Conservation (phyloP, 2,329 filamentous ascomycete genomes). For the Ascosphaera acerosa region DNA sequence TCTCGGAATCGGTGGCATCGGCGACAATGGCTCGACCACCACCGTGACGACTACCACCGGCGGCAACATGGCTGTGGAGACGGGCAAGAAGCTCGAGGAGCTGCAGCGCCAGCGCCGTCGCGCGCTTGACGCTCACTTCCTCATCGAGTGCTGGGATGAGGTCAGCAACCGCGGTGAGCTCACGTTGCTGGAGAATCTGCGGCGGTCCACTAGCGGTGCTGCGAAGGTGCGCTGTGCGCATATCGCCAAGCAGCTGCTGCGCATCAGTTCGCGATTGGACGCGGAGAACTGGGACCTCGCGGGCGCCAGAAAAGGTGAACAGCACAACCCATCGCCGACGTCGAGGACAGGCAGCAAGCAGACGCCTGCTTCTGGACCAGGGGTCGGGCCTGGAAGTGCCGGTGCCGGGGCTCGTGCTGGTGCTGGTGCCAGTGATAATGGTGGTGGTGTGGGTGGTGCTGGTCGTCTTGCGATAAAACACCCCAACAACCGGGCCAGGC, state of each 20-base stretch:
- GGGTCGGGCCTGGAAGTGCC: conserved; percentile 26
- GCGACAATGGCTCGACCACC: conserved; percentile 7
- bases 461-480: no score
- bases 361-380: conserved; percentile 14
- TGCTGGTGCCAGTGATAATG: not conserved
- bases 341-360: no score
- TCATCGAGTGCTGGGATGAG: conserved; percentile 93
- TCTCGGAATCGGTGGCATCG: no score
- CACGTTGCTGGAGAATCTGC: conserved; percentile 65
- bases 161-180: conserved; percentile 76
- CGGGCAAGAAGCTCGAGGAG: conserved; percentile 81
- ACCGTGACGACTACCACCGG: conserved; percentile 9
- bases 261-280: conserved; percentile 80
- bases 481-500: conserved; percentile 4
- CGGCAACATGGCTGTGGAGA: conserved; percentile 80
- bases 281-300: conserved; percentile 43
- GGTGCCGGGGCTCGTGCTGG: conserved; percentile 11
- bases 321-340: conserved; percentile 7
- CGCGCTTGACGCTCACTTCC: conserved; percentile 77
- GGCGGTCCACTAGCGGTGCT: conserved; percentile 60
- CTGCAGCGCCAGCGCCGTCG: conserved; percentile 74
- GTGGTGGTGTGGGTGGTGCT: no score
- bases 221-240: conserved; percentile 86
- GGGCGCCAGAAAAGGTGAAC: conserved; percentile 8
- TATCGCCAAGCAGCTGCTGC: conserved; percentile 77